Conservation (phyloP, 495 filamentous ascomycete species). For the Penicillium egyptiacum region DNA sequence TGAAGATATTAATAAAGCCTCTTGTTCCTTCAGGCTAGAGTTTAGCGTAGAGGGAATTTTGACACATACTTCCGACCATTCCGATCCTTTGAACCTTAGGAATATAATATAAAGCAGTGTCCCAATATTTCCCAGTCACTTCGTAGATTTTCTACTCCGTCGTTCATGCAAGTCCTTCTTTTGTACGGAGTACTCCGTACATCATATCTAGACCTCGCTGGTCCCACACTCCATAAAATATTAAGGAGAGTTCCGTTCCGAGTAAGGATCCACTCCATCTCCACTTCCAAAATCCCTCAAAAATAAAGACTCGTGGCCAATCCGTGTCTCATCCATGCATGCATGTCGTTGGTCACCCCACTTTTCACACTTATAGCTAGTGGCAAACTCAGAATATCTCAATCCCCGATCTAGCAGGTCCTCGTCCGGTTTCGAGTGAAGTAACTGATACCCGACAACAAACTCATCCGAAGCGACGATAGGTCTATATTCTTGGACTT, state of each 20-base stretch:
- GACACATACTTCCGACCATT: background rate
- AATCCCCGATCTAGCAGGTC: constrained; percentile 4
- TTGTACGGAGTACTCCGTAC: background rate
- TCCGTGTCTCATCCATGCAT: background rate
- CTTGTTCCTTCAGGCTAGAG: background rate
- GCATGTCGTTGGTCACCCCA: background rate
- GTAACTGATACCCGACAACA: too few species aligned
- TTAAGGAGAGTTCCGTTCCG: constrained; percentile 14
- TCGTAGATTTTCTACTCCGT: too few species aligned
- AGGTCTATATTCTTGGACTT: background rate
- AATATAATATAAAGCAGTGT: too few species aligned
- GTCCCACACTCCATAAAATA: constrained; percentile 3
- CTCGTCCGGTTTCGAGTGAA: constrained; percentile 1
- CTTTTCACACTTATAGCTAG: background rate
- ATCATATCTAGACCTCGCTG: background rate
- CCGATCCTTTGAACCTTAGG: too few species aligned
- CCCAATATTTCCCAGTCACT: too few species aligned
- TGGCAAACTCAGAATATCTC: constrained; percentile 15
- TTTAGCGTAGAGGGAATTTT: background rate
- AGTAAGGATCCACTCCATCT: constrained; percentile 21
- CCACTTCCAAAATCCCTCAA: constrained; percentile 28
- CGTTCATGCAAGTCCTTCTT: constrained; percentile 2
- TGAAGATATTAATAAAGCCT: background rate
- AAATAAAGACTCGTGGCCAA: background rate
- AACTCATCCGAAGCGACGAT: too few species aligned